These are phyloP conservation scores for Seiridium unicorne DNA, from an alignment of 2,329 filamentous ascomycete genomes.

Conservation along the genomic window DNA sequence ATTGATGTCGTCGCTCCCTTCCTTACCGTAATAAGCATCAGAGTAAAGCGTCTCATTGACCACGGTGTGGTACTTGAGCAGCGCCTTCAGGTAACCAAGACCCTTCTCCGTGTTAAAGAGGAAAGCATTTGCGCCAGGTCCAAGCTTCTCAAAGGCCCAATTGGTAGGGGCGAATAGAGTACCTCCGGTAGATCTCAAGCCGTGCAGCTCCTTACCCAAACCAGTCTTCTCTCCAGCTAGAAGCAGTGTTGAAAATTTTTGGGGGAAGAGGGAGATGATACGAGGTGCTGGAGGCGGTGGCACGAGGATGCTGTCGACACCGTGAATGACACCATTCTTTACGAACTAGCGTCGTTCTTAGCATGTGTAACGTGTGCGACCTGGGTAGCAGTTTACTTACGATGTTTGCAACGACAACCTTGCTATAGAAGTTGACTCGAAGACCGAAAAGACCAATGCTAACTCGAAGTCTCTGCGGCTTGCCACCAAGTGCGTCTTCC, in stretches of 20 bases:
- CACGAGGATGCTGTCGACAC: slow-evolving; percentile 70
- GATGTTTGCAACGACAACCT: slow-evolving; percentile 68
- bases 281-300: slow-evolving; percentile 64
- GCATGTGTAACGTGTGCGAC: background rate
- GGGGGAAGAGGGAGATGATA: slow-evolving; percentile 63
- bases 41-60: slow-evolving; percentile 57
- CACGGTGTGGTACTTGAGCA: slow-evolving; percentile 42
- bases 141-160: slow-evolving; percentile 74
- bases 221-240: slow-evolving; percentile 74
- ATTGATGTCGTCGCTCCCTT: slow-evolving; percentile 22
- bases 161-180: slow-evolving; percentile 84
- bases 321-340: slow-evolving; percentile 80
- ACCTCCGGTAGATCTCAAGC: slow-evolving; percentile 57
- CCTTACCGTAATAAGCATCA: slow-evolving; percentile 68
- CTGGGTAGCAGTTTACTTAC: slow-evolving; percentile 40
- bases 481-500: slow-evolving; percentile 56
- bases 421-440: slow-evolving; percentile 74
- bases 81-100: slow-evolving; percentile 70
- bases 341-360: slow-evolving; percentile 48
- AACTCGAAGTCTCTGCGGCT: slow-evolving; percentile 71
- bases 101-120: slow-evolving; percentile 76
- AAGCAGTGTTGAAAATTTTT: slow-evolving; percentile 74
- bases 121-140: slow-evolving; percentile 74
- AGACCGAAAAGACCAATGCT: slow-evolving; percentile 63
- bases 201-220: slow-evolving; percentile 59